Base-by-base conservation (phyloP, 805 yeast species). In the Myxozyma nipponensis region DNA sequence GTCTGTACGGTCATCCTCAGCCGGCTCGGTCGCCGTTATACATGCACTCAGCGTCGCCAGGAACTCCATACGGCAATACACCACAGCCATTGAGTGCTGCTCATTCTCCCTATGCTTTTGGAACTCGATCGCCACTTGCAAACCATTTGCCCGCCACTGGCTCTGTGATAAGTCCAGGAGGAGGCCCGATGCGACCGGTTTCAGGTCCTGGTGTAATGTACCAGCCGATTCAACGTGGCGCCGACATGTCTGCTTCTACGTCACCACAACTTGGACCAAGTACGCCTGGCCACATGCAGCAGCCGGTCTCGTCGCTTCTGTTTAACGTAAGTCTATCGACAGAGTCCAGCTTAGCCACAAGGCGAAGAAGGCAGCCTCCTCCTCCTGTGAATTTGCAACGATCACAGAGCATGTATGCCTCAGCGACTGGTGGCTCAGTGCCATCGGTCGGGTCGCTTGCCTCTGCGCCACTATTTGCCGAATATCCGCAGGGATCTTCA, bases 331-430 rank as follows among this genome's bases (percentile, higher is more conserved):
- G 43, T 39, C 7, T 32, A 7, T 34, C 40, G 2, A 25, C 32
- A 22, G 51, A 50, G 15, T 46, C 57, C 10, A 52, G 44, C 23
- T 35, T 54, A 19, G 57, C 58, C 2, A 37, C 50, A 15, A 46
- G 58, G 18, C 28, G 58, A 23, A 28, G 58, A 25, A 25, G 58
- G 24, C 52, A 44, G 19, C 48, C 46, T 3, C 58, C 53, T 3
- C 50, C 58, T 2, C 44, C 58, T 7, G 56, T 54, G 15, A 32
- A 58, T 6, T 36, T 54, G 6, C 46, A 32, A 19, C 49, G 58
- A 5, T 50, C 58, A 17, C 55, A 52, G 17, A 54, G 58, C 39
- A 7, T 35, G 38, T 46, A 42, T 25, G 42, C 54, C 6, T 30
- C 54, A 4, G 44, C 56, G 15, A 39, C 37, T 6, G 44, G 36